These are phyloP conservation scores for Gynochthodes officinalis DNA, from an alignment of 257 asterid species.

Conservation along the genomic window DNA sequence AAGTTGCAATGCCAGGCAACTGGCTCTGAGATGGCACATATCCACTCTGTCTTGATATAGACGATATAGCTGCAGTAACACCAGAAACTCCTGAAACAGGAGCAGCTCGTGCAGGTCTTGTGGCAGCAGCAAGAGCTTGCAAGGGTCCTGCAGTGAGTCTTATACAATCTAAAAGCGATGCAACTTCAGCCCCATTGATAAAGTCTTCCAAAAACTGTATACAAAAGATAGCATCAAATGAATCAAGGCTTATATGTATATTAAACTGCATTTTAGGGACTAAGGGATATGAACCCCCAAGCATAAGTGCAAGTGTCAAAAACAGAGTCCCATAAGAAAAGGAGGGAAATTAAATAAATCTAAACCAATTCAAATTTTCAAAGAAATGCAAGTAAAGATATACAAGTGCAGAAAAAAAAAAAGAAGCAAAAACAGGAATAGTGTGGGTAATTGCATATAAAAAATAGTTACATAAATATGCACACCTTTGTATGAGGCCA, in stretches of 20 bases:
- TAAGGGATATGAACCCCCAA: background rate
- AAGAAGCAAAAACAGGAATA: background rate
- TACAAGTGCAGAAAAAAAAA: background rate
- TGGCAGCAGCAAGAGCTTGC: conserved; percentile 99
- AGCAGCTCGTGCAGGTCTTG: conserved; percentile 99
- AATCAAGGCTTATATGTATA: background rate
- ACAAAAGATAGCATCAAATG: background rate
- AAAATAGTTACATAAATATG: background rate
- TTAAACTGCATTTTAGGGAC: background rate
- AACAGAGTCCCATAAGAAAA: background rate
- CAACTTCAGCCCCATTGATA: conserved; percentile 94
- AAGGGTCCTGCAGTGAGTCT: conserved; percentile 97
- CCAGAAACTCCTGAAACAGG: conserved; percentile 84
- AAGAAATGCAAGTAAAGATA: background rate
- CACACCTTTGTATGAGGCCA: conserved; percentile 99
- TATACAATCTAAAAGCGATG: conserved; percentile 94
- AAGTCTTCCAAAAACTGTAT: conserved; percentile 95
- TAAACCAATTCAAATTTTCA: background rate
- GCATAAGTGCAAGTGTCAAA: background rate
- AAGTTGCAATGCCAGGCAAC: conserved; percentile 49
- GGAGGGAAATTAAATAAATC: background rate
- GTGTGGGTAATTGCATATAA: background rate
- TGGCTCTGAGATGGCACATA: conserved; percentile 48
- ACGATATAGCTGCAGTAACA: conserved; percentile 50
- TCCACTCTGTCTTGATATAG: conserved; percentile 70